A percentile compares a stretch with the other conserved stretches of the same genome.
These are phyloP conservation scores for Waltergamsia citrina DNA, from an alignment of 2,329 filamentous ascomycete genomes.

Conservation along the genomic window DNA sequence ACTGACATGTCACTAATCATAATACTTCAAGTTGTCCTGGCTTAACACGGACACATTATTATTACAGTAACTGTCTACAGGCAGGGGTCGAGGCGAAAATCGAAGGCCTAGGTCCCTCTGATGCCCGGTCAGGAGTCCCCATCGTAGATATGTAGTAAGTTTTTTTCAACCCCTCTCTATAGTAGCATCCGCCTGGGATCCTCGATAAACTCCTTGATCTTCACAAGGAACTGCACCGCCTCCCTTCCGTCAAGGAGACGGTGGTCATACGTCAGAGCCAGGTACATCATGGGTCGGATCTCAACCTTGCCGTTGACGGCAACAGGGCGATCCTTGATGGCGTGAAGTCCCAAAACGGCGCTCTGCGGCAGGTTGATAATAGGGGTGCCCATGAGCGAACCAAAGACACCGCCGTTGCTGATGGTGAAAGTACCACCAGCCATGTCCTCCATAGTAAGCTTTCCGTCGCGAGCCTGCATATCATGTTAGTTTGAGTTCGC, in stretches of 20 bases:
- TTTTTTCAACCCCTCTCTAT: too few species aligned
- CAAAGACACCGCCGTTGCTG: constrained; percentile 94
- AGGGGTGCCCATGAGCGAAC: constrained; percentile 92
- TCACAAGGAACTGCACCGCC: constrained; percentile 91
- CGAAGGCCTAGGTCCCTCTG: too few species aligned
- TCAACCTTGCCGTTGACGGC: constrained; percentile 90
- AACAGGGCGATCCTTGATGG: constrained; percentile 90
- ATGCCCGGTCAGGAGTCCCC: constrained; percentile 10
- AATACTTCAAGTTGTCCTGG: too few species aligned
- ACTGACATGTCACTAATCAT: too few species aligned
- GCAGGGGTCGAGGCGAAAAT: too few species aligned
- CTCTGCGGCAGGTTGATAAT: constrained; percentile 97
- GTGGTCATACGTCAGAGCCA: constrained; percentile 96
- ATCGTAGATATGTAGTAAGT: too few species aligned
- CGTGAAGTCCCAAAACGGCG: constrained; percentile 84
- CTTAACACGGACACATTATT: too few species aligned
- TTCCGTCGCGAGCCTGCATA: constrained; percentile 75
- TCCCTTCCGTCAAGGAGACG: constrained; percentile 90
- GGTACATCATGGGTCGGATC: constrained; percentile 99
- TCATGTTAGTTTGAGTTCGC: background rate
- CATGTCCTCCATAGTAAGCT: constrained; percentile 98
- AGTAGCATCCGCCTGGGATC: constrained; percentile 89
- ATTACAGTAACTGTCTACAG: too few species aligned
- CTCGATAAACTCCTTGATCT: constrained; percentile 96
- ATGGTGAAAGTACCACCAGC: constrained; percentile 97